Percentiles rank a stretch among this genome's conserved stretches.
phyloP scores from a whole-genome alignment of 1,284 basidiomycete species.

The Coniferiporia sulphurascens region DNA sequence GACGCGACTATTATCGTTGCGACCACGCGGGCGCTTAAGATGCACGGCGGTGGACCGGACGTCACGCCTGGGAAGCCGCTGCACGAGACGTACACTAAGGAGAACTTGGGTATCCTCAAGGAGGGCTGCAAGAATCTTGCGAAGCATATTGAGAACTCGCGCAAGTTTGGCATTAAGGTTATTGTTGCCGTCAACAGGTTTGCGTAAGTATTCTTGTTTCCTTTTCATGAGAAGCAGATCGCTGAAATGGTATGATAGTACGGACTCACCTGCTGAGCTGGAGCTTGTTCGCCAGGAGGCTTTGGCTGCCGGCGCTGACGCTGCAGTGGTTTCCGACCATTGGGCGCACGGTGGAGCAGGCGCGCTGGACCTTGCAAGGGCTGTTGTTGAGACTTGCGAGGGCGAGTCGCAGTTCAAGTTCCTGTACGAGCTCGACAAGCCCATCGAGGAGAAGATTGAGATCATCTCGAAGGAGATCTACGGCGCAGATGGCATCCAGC shows the following conservation, averaged over 20 bases:
- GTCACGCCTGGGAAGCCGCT: constrained; percentile 96
- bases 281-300: constrained; percentile 80
- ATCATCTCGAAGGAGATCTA: constrained; percentile 89
- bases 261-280: constrained; percentile 89
- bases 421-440: constrained; percentile 81
- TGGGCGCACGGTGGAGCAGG: constrained; percentile 94
- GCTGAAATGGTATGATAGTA: constrained; percentile 39
- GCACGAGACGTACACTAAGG: constrained; percentile 90
- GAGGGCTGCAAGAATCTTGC: constrained; percentile 92
- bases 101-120: constrained; percentile 87
- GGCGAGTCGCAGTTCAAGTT: constrained; percentile 83
- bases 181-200: constrained; percentile 96
- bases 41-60: constrained; percentile 98
- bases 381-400: constrained; percentile 82
- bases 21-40: constrained; percentile 96
- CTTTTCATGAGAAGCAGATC: constrained; percentile 14
- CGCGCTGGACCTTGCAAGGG: constrained; percentile 82
- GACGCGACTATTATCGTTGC: constrained; percentile 96
- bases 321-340: constrained; percentile 93
- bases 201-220: constrained; percentile 52
- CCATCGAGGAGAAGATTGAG: constrained; percentile 84
- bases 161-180: constrained; percentile 96
- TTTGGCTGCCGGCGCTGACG: constrained; percentile 86
- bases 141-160: constrained; percentile 93
- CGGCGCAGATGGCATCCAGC: constrained; percentile 83